Conservation (phyloP, 225 moss, liverwort and hornwort species). For the Pseudisothecium myosuroides region DNA sequence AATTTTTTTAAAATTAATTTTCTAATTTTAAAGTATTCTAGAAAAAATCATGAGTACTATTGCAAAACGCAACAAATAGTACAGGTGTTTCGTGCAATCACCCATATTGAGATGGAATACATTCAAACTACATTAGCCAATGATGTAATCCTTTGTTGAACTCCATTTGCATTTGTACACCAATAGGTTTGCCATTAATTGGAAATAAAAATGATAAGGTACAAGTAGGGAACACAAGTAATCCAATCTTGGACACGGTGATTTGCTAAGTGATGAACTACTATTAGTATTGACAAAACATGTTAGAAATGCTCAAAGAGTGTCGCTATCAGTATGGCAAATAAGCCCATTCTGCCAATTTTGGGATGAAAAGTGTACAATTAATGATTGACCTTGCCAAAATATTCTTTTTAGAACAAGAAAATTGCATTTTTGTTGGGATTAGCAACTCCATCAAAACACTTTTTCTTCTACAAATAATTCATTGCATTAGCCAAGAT, state of each 20-base stretch:
- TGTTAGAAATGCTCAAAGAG: background rate
- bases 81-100: too few relatives aligned
- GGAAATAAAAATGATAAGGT: background rate
- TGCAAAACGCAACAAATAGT: too few relatives aligned
- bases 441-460: background rate
- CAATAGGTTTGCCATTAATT: background rate
- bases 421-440: background rate
- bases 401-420: fast-evolving
- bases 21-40: too few relatives aligned
- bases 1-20: too few relatives aligned
- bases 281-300: background rate
- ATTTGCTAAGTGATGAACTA: background rate
- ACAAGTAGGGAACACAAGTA: fast-evolving
- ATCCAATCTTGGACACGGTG: background rate
- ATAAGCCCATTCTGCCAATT: fast-evolving
- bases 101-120: background rate
- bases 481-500: background rate
- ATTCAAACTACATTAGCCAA: background rate
- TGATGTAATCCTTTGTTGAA: too few relatives aligned
- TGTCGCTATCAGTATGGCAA: background rate
- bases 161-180: background rate
- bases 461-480: background rate
- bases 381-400: background rate
- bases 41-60: too few relatives aligned
- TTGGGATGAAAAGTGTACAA: background rate